These are phyloP conservation scores for Bruguiera sexangula DNA, from an alignment of 345 rosid species.

Conservation along the genomic window DNA sequence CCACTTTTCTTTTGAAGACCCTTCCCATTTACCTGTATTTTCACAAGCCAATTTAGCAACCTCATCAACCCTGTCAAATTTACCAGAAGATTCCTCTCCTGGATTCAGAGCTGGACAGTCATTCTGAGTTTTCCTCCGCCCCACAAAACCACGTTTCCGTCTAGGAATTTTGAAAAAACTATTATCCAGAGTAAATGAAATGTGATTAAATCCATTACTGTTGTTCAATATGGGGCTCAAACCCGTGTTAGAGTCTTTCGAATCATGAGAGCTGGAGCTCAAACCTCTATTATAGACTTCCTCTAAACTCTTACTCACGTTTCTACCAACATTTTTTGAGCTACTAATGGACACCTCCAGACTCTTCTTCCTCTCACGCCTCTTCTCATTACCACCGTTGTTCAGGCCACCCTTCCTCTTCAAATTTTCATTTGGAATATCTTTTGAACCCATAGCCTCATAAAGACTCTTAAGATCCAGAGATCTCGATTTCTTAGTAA, in stretches of 20 bases:
- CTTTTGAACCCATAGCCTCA: slow-evolving; percentile 44
- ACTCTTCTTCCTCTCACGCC: slow-evolving; percentile 54
- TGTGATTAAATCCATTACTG: slow-evolving; percentile 38
- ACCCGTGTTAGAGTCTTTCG: slow-evolving; percentile 37
- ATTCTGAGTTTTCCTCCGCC: slow-evolving; percentile 62
- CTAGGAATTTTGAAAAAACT: slow-evolving; percentile 58
- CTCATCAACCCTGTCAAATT: slow-evolving; percentile 34
- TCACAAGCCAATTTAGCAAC: slow-evolving; percentile 32
- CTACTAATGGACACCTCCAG: slow-evolving; percentile 54
- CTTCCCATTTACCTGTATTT: slow-evolving; percentile 34
- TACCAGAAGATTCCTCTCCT: slow-evolving; percentile 33
- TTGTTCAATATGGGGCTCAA: slow-evolving; percentile 39
- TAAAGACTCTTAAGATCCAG: slow-evolving; percentile 91
- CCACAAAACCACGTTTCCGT: slow-evolving; percentile 75
- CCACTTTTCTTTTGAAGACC: slow-evolving; percentile 33
- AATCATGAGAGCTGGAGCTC: slow-evolving; percentile 26
- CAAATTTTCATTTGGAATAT: slow-evolving; percentile 39
- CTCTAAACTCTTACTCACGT: slow-evolving; percentile 40
- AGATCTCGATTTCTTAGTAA: slow-evolving; percentile 73
- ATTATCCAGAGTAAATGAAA: slow-evolving; percentile 47
- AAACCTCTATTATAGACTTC: slow-evolving; percentile 49
- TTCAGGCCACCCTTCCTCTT: slow-evolving; percentile 55
- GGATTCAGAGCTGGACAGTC: slow-evolving; percentile 37
- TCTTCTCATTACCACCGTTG: slow-evolving; percentile 43
- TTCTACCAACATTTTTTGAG: slow-evolving; percentile 42